Percentiles rank a stretch among this genome's conserved stretches.
Conservation (phyloP, 441 rosid species). For the Viola pubescens region DNA sequence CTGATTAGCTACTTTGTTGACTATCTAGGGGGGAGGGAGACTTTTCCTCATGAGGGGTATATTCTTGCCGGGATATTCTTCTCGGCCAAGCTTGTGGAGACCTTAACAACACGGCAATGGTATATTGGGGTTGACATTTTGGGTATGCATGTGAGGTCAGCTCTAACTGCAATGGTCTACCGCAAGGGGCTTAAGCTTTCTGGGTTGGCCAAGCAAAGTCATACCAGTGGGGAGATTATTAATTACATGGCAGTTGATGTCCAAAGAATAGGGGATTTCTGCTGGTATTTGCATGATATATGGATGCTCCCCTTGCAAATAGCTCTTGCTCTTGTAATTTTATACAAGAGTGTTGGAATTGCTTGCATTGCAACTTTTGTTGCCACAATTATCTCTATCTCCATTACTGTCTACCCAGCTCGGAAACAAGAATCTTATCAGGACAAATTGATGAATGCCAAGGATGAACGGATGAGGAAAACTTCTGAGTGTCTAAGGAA, state of each 20-base stretch:
- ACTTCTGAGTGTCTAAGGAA: conserved; percentile 97
- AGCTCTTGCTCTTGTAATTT: conserved; percentile 86
- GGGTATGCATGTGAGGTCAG: conserved; percentile 99
- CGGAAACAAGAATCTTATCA: conserved; percentile 91
- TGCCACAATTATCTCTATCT: conserved; percentile 78
- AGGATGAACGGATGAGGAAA: conserved; percentile 99
- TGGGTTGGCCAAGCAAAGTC: conserved; percentile 79
- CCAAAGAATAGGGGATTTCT: conserved; percentile 92
- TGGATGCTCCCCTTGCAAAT: conserved; percentile 99
- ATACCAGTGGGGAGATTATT: conserved; percentile 91
- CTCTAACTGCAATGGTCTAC: conserved; percentile 95
- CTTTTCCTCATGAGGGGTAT: conserved; percentile 86
- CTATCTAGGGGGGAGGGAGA: conserved; percentile 81
- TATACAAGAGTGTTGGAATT: conserved; percentile 90
- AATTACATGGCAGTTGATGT: conserved; percentile 99
- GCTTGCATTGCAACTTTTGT: conserved; percentile 85
- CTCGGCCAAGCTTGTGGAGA: conserved; percentile 82
- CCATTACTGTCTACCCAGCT: conserved; percentile 80
- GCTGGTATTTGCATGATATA: conserved; percentile 98
- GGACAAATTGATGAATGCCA: conserved; percentile 91
- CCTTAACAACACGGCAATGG: conserved; percentile 94
- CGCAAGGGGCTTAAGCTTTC: conserved; percentile 84
- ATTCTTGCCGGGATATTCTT: conserved; percentile 92
- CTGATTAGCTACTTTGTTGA: conserved; percentile 95
- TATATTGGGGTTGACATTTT: conserved; percentile 97